Evolutionary conservation across 179 eudicot species (phyloP).

Genomic region (Spergularia azorica): DNA sequence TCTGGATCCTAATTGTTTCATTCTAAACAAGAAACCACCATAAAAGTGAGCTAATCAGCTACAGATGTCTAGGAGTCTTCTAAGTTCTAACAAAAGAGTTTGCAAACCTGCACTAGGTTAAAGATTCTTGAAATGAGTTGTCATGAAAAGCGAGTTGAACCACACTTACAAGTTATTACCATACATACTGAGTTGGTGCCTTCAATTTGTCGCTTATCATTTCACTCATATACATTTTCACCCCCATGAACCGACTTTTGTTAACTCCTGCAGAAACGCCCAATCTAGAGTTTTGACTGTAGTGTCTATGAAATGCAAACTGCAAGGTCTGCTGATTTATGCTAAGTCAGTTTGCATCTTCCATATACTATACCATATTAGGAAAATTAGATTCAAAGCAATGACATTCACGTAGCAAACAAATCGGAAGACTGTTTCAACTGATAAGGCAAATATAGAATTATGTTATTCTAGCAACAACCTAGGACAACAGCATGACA

Average conservation of each 20-base stretch:
- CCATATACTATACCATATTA: neutral
- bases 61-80: neutral
- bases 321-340: conserved; percentile 4
- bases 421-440: neutral
- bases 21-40: neutral
- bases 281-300: neutral
- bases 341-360: neutral
- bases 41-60: neutral
- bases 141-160: no score
- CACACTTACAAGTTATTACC: no score
- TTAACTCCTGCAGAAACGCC: neutral
- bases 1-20: neutral
- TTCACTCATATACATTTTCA: neutral
- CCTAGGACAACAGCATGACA: neutral
- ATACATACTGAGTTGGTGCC: neutral
- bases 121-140: neutral
- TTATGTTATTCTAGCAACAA: neutral
- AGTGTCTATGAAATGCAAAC: no score
- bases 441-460: neutral
- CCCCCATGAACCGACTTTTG: neutral
- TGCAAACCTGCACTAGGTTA: no score
- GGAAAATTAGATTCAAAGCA: neutral
- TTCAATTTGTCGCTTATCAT: neutral
- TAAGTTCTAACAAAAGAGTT: no score
- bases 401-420: neutral